phyloP scores from a whole-genome alignment of 2,329 filamentous ascomycete species.

The Fusarium sp. region DNA sequence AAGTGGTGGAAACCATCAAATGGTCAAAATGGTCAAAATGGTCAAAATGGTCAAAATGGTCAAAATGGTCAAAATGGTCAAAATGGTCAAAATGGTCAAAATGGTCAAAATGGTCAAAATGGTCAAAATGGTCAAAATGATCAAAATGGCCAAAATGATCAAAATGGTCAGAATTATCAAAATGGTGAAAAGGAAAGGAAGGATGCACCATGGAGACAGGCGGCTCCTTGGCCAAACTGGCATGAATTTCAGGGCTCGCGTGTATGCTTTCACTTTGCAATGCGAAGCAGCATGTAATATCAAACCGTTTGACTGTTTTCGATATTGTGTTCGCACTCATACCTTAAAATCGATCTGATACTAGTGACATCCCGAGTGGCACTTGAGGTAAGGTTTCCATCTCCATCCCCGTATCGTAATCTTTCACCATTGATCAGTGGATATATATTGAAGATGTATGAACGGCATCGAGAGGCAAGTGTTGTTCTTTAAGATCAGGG shows the following conservation, averaged over 20 bases:
- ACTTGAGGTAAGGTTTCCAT: too few relatives aligned
- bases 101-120: too few relatives aligned
- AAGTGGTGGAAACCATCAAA: too few relatives aligned
- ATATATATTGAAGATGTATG: not conserved
- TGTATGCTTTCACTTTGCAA: not conserved
- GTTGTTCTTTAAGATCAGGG: not conserved
- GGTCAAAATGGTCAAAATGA: too few relatives aligned
- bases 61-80: not conserved
- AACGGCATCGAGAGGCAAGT: not conserved
- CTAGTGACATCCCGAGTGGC: too few relatives aligned
- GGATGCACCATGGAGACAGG: not conserved
- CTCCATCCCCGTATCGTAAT: not conserved
- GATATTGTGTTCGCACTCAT: not conserved
- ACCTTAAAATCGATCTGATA: too few relatives aligned
- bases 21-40: too few relatives aligned
- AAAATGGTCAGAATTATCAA: not conserved
- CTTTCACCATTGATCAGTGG: not conserved
- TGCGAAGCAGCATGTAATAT: not conserved
- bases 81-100: not conserved
- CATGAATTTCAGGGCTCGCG: not conserved
- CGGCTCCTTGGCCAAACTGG: not conserved
- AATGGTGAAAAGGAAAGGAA: not conserved
- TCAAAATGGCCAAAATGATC: not conserved
- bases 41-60: not conserved
- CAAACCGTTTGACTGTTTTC: not conserved